Evolutionary conservation across 2,329 filamentous ascomycete genomes (phyloP).

Genomic region (Colletotrichum truncatum): DNA sequence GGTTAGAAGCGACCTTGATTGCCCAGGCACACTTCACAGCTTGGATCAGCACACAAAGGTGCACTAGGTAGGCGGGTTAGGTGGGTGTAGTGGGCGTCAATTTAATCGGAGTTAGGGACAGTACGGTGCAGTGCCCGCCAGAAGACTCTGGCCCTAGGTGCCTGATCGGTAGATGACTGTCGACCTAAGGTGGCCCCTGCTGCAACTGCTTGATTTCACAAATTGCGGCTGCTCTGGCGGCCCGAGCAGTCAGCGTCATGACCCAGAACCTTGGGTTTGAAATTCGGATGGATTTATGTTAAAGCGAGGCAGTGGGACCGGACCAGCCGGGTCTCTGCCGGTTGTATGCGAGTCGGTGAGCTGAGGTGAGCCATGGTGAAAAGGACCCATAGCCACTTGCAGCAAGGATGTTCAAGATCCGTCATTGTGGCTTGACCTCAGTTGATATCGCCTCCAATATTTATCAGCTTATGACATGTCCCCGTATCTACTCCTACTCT

Average conservation of each 20-base stretch:
- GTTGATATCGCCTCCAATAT: too few relatives aligned
- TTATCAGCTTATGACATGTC: too few relatives aligned
- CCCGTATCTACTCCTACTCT: too few relatives aligned
- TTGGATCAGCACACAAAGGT: not conserved
- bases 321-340: too few relatives aligned
- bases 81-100: too few relatives aligned
- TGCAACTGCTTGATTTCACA: not conserved
- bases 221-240: not conserved
- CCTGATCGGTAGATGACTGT: not conserved
- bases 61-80: not conserved
- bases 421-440: too few relatives aligned
- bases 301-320: not conserved
- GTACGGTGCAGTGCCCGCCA: too few relatives aligned
- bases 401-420: too few relatives aligned
- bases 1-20: not conserved
- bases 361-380: not conserved
- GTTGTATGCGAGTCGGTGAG: not conserved
- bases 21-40: not conserved
- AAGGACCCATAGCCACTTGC: too few relatives aligned
- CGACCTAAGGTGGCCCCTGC: not conserved
- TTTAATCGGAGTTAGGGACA: too few relatives aligned
- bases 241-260: constrained; percentile 16
- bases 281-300: constrained; percentile 15
- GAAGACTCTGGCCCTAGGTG: not conserved
- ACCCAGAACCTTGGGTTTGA: not conserved